These are phyloP conservation scores for Sugiyamaella novakii DNA, from an alignment of 1,139 yeast genomes.

Conservation along the genomic window DNA sequence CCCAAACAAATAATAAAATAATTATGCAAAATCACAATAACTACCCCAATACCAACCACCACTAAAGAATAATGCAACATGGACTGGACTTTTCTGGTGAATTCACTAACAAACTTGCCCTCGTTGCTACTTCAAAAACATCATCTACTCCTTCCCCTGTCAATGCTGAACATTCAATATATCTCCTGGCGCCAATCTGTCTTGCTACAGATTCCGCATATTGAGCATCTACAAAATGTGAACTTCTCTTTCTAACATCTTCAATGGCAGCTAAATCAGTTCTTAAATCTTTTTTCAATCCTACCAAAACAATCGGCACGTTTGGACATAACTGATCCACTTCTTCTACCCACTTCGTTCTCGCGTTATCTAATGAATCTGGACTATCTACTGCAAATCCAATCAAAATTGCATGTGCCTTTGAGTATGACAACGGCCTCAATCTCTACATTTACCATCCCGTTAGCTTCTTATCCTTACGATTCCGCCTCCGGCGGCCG, in stretches of 20 bases:
- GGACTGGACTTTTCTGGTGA: conserved; percentile 23
- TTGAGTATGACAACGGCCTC: conserved; percentile 67
- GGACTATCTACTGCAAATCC: conserved; percentile 69
- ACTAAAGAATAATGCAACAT: conserved; percentile 32
- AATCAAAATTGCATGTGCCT: conserved; percentile 67
- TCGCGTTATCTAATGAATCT: conserved; percentile 66
- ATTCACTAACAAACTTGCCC: conserved; percentile 57
- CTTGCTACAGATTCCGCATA: conserved; percentile 86
- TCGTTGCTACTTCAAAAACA: conserved; percentile 85
- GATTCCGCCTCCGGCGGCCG: neutral
- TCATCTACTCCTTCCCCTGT: conserved; percentile 89
- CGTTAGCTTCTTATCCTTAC: too few relatives aligned
- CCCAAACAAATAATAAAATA: too few relatives aligned
- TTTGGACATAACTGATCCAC: conserved; percentile 79
- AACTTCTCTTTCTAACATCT: conserved; percentile 71
- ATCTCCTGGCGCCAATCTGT: conserved; percentile 82
- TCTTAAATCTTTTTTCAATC: conserved; percentile 90
- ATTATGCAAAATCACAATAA: neutral
- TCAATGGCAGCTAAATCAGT: conserved; percentile 75
- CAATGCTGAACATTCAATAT: conserved; percentile 92
- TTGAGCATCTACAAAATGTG: conserved; percentile 70
- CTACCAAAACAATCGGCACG: conserved; percentile 80
- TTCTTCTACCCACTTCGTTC: conserved; percentile 69
- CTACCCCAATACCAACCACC: neutral
- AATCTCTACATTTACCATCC: conserved; percentile 47